These are phyloP conservation scores for Collybiopsis luxurians DNA, from an alignment of 768 basidiomycete species.

Conservation along the genomic window DNA sequence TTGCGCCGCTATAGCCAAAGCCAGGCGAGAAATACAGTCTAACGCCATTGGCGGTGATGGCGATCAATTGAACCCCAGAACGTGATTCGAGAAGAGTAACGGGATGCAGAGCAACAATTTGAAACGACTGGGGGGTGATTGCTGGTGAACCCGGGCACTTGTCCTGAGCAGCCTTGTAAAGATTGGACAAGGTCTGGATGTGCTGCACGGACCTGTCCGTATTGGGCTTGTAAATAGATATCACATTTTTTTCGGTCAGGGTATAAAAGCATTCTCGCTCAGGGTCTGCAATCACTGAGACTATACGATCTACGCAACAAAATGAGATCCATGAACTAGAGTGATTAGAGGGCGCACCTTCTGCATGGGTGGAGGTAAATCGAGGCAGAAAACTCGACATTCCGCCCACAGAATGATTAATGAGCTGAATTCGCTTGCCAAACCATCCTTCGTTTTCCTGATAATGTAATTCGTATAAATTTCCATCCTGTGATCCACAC, in stretches of 20 bases:
- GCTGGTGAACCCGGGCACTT: constrained; percentile 78
- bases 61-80: constrained; percentile 71
- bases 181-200: constrained; percentile 69
- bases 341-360: constrained; percentile 48
- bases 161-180: constrained; percentile 76
- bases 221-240: constrained; percentile 63
- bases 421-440: constrained; percentile 76
- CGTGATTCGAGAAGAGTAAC: constrained; percentile 67
- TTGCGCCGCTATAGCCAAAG: constrained; percentile 43
- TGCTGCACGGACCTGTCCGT: constrained; percentile 68
- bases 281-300: constrained; percentile 63
- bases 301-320: constrained; percentile 68
- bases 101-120: constrained; percentile 68
- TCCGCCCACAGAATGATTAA: constrained; percentile 83
- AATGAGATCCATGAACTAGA: too few relatives aligned
- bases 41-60: constrained; percentile 77
- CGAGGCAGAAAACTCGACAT: constrained; percentile 79
- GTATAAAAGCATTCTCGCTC: constrained; percentile 77
- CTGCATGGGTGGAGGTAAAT: constrained; percentile 57
- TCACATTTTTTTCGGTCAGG: constrained; percentile 59
- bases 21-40: constrained; percentile 79
- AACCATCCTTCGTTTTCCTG: constrained; percentile 92
- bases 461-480: constrained; percentile 90
- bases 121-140: constrained; percentile 66
- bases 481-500: constrained; percentile 81